Percentiles rank a stretch among this genome's conserved stretches.
phyloP scores from a whole-genome alignment of 805 yeast species.

The Wickerhamomyces canadensis region DNA sequence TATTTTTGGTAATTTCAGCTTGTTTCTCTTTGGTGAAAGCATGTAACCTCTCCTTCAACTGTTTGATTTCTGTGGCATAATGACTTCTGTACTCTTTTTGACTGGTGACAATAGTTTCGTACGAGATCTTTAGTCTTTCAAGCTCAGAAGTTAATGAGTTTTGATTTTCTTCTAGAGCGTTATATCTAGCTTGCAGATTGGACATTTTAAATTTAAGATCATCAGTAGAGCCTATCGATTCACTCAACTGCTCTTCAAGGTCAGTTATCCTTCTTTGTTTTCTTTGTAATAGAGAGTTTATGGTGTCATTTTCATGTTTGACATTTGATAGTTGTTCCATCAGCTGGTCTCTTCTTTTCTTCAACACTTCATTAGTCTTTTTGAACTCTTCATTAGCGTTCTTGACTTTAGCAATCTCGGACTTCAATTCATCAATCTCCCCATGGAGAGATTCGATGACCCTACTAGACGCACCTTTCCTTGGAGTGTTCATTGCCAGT shows the following conservation, averaged over 20 bases:
- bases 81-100: conserved; percentile 48
- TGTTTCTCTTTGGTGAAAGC: conserved; percentile 32
- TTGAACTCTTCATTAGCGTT: conserved; percentile 47
- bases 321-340: conserved; percentile 63
- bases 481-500: background rate
- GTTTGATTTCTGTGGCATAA: conserved; percentile 38
- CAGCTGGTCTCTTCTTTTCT: conserved; percentile 45
- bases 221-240: conserved; percentile 41
- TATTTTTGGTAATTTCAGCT: conserved; percentile 31
- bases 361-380: conserved; percentile 43
- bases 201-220: conserved; percentile 43
- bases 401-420: conserved; percentile 30
- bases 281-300: conserved; percentile 60
- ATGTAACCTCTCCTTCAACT: conserved; percentile 32
- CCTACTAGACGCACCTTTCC: conserved; percentile 18
- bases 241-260: conserved; percentile 53
- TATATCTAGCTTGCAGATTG: conserved; percentile 43
- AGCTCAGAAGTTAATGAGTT: conserved; percentile 42
- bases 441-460: conserved; percentile 39
- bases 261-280: conserved; percentile 66
- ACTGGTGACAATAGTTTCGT: conserved; percentile 48
- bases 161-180: conserved; percentile 42
- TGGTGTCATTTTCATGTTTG: conserved; percentile 74
- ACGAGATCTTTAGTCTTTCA: conserved; percentile 51
- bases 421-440: conserved; percentile 48